A percentile compares a stretch with the other conserved stretches of the same genome.
Conservation (phyloP, 2,329 filamentous ascomycete species). For the Neopestalotiopsis sp. region DNA sequence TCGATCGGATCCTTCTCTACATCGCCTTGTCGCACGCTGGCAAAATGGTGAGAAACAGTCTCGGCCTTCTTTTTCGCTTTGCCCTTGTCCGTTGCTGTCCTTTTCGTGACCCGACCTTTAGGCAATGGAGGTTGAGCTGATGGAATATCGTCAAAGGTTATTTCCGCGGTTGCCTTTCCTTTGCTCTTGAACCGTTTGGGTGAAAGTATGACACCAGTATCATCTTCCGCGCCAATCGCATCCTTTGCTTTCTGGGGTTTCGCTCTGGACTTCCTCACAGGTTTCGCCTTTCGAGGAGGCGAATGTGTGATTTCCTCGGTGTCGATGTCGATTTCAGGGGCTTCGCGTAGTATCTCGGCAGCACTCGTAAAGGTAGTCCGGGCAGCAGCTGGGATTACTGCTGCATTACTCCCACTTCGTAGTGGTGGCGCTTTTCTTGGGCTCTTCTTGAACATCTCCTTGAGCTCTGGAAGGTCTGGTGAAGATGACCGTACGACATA, state of each 20-base stretch:
- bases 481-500: constrained; percentile 51
- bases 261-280: constrained; percentile 22
- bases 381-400: constrained; percentile 42
- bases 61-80: constrained; percentile 33
- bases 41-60: constrained; percentile 35
- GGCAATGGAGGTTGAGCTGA: constrained; percentile 16
- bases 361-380: constrained; percentile 47
- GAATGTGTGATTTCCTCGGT: constrained; percentile 31
- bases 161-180: constrained; percentile 39
- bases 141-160: constrained; percentile 14
- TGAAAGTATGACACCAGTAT: constrained; percentile 25
- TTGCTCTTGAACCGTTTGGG: constrained; percentile 37
- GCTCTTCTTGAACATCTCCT: constrained; percentile 49
- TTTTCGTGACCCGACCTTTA: constrained; percentile 24
- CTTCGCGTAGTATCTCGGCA: constrained; percentile 40
- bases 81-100: constrained; percentile 20
- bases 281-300: constrained; percentile 27
- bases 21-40: constrained; percentile 12
- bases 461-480: constrained; percentile 59
- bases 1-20: constrained; percentile 17
- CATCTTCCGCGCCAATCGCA: constrained; percentile 13
- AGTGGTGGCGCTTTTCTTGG: constrained; percentile 35
- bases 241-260: constrained; percentile 21
- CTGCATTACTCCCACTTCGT: constrained; percentile 41
- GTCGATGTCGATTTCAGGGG: constrained; percentile 37